Base-by-base conservation (phyloP, 164 flowering plant species). In the Echeveria elegans region DNA sequence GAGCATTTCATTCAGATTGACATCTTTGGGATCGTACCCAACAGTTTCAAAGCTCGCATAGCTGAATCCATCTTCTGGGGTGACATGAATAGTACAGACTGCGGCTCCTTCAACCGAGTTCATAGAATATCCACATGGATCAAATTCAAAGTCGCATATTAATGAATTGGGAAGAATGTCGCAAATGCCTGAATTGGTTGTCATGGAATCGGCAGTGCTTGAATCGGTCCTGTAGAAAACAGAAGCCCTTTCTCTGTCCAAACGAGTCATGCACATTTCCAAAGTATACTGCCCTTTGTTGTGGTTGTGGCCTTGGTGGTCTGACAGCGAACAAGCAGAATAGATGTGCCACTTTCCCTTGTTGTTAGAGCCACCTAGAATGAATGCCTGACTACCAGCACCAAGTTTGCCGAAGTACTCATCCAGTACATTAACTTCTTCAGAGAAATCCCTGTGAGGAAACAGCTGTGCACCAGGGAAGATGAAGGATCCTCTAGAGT, bases 91-190 rank as follows among this genome's bases (percentile, higher is more conserved):
- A 3, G 97, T 91, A 1, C 96, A 91, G 12, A 86, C 62, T 7
- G 90, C 90, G 63, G 66, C 74, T 19, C 78, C 83, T 72, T 87
- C 88, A 47, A 91, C 74, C 12, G 85, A 64, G 64, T 91, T 91
- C 97, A 90, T 90, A 19, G 97, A 90, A 76, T 88, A 90, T 2
- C 97, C 97, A 68, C 97, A 90, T 0, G 97, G 96, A 16, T 90
- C 96, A 69, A 90, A 90, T 64, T 85, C 91, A 70, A 88, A 91
- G 63, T 89, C 97, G 34, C 86, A 82, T 19, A 91, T 87, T 28
- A 78, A 71, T 37, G 93, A 89, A 4, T 80, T 52, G 16, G 96
- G 97, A 68, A 87, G 86, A 38, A 91, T 87, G 63, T 82, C 81
- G 71, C 86, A 67, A 10, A 91, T 91, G 14, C 93, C 97, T 31